phyloP scores from a whole-genome alignment of 306 rosid genomes.

The Morella rubra region DNA sequence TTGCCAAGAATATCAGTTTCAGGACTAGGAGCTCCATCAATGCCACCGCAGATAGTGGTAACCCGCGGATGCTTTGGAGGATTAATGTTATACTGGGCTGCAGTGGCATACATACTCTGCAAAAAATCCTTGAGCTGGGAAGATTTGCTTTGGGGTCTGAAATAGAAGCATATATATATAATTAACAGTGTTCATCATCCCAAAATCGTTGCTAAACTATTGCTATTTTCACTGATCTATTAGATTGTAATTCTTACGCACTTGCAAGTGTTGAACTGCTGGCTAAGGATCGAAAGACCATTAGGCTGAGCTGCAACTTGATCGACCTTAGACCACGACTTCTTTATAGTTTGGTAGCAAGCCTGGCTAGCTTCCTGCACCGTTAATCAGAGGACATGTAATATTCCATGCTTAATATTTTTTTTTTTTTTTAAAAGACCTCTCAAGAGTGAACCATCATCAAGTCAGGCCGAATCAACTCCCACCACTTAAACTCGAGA shows the following conservation, averaged over 20 bases:
- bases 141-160: slow-evolving; percentile 41
- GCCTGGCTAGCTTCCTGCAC: slow-evolving; percentile 52
- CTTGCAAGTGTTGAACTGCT: slow-evolving; percentile 53
- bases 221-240: background rate
- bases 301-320: slow-evolving; percentile 31
- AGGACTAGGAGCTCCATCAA: slow-evolving; percentile 42
- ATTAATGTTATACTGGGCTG: slow-evolving; percentile 57
- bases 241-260: background rate
- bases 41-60: slow-evolving; percentile 50
- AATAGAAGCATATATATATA: background rate
- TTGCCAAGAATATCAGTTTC: slow-evolving; percentile 35
- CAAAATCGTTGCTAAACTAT: no score
- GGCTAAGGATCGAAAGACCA: slow-evolving; percentile 49
- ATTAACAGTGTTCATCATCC: no score
- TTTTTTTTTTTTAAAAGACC: no score
- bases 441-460: no score
- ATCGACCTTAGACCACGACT: slow-evolving; percentile 64
- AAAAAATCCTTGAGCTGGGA: slow-evolving; percentile 38
- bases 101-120: background rate
- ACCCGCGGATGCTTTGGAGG: slow-evolving; percentile 60
- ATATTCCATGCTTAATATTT: background rate
- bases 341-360: slow-evolving; percentile 44
- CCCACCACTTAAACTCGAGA: no score
- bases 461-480: no score
- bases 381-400: background rate